Conservation (phyloP, 441 rosid genomes). For the Raphanus hybrid region DNA sequence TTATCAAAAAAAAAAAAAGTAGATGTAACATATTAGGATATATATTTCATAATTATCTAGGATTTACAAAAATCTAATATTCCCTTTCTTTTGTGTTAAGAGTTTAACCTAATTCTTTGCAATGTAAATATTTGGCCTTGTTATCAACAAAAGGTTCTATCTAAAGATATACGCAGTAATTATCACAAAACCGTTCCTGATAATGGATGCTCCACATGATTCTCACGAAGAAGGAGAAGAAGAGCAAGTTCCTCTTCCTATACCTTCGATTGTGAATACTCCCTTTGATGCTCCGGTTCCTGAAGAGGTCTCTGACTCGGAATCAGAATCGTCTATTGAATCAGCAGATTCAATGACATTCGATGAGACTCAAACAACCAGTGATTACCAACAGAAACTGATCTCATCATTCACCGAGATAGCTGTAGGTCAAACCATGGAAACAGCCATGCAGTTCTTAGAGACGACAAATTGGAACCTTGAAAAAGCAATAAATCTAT, state of each 20-base stretch:
- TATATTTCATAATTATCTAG: too few relatives aligned
- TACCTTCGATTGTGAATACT: too few relatives aligned
- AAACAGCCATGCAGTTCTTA: background rate
- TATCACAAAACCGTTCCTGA: background rate
- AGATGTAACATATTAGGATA: too few relatives aligned
- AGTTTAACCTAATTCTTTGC: background rate
- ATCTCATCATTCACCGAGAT: conserved; percentile 7
- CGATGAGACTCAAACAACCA: background rate
- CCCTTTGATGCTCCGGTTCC: background rate
- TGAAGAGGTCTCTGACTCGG: background rate
- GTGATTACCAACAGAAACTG: background rate
- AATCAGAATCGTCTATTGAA: background rate
- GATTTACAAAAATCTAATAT: too few relatives aligned
- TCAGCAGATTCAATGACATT: background rate
- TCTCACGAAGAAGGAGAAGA: background rate
- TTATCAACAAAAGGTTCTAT: background rate
- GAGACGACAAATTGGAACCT: background rate
- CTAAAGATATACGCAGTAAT: background rate
- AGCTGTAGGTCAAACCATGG: background rate
- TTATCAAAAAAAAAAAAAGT: too few relatives aligned
- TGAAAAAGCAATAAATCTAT: background rate
- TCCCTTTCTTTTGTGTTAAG: too few relatives aligned
- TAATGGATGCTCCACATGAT: background rate
- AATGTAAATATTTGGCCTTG: background rate
- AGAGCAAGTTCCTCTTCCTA: too few relatives aligned